Evolutionary conservation across 2,329 filamentous ascomycete genomes (phyloP).

Genomic region (Botrytis deweyae): DNA sequence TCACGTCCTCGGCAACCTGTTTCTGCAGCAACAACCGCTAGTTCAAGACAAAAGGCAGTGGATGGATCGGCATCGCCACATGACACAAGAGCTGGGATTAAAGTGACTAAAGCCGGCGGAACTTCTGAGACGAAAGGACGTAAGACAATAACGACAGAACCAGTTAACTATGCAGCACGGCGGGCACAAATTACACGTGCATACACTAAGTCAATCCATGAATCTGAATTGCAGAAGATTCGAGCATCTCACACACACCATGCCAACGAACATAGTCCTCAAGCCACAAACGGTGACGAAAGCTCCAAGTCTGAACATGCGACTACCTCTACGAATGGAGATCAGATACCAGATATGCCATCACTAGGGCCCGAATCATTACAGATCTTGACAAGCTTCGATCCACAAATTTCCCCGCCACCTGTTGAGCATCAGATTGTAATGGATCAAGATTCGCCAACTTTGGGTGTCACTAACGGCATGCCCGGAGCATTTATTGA

Average conservation of each 20-base stretch:
- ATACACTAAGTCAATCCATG: conserved; percentile 79
- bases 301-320: neutral
- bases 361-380: conserved; percentile 25
- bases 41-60: conserved; percentile 64
- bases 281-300: neutral
- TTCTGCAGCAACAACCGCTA: conserved; percentile 69
- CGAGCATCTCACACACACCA: conserved; percentile 45
- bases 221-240: conserved; percentile 59
- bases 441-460: conserved; percentile 57
- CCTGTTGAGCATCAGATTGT: conserved; percentile 16
- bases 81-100: conserved; percentile 34
- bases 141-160: conserved; percentile 61
- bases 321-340: neutral
- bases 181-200: conserved; percentile 80
- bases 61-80: conserved; percentile 44
- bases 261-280: conserved; percentile 26
- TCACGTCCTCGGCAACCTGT: conserved; percentile 79
- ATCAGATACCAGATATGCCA: conserved; percentile 19
- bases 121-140: conserved; percentile 41
- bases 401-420: conserved; percentile 3
- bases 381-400: conserved; percentile 35
- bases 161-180: conserved; percentile 81
- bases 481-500: conserved; percentile 61
- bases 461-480: conserved; percentile 52
- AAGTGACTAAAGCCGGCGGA: conserved; percentile 32